Evolutionary conservation across 2,329 filamentous ascomycete species (phyloP), one percentile per base, ranked within the genome.

Genomic region (Talaromyces atroroseus): DNA sequence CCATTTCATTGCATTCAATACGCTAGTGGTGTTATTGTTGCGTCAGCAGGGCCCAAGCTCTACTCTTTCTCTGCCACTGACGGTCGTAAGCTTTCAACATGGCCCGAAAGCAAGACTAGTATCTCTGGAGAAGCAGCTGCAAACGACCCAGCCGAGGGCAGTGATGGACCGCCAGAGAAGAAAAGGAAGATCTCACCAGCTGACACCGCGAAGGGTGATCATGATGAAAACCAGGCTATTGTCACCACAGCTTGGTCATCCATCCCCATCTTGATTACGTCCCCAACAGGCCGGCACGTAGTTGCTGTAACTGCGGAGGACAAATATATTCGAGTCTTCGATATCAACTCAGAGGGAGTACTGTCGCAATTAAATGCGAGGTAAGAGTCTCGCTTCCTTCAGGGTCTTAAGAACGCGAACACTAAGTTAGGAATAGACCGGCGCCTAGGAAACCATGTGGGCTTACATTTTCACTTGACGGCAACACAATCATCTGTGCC

Each of bases 361-460:
- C 73, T 96, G 26, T 76, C 78, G 29, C 80, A 90, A 66, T 68
- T 90, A 57, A 95, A 87, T 70, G 80, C 85, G 70, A 84, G 92
- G 88, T 89, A 77, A 68, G 69, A 21, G 11, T n/a, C n/a, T n/a
- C 23, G 6, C 63, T 14, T 11, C 42, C n/a, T 26, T 24, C 8
- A 5, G 12, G 5, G 11, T n/a, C 20, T 10, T 46, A n/a, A 44
- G 6, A 44, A 44, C n/a, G 20, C 8, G 18, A 23, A 10, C 18
- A 44, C 32, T 49, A 44, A 44, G 2, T 24, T n/a, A 23, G 36
- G 11, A 50, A 36, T 52, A 92, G 90, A 71, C 76, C 75, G 58
- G 95, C 97, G 88, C 90, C 91, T 40, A 97, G 96, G 76, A 85
- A 91, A 36, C 90, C 92, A 12, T 92, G 87, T 68, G 85, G 88